Evolutionary conservation across 371 early-diverging fungal species (phyloP), one percentile per base, ranked within the genome.

Genomic region (Mucor mucedo): DNA sequence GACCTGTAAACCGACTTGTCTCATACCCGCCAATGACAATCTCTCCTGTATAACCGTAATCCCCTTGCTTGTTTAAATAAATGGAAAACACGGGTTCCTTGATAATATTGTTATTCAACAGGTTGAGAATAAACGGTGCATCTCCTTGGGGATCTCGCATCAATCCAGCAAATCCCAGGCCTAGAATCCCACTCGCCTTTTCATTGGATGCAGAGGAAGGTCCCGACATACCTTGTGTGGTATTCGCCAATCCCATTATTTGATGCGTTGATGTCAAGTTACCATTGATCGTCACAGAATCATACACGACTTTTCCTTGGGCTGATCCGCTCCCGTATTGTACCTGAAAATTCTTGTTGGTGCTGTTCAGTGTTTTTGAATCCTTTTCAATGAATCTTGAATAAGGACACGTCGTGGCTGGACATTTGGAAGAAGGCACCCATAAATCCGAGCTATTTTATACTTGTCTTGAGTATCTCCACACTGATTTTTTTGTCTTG

Each of bases 21-120:
- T 89, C 85, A 41, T 77, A 76, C 0, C 82, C 86, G 9, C 86
- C 86, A 60, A 87, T 72, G 10, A 78, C 78, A 33, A 85, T 74
- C 47, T 82, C 78, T 2, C 85, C 87, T 8, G 65, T 59, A 40
- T 65, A 61, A 11, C 69, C 69, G 33, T 64, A 48, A 9, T 55
- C 55, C 5, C 32, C 40, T 60, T 63, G 65, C 27, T 52, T 21
- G 47, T 73, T 73, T 11, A 80, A 59, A 41, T 71, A 75, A 27
- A 80, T 64, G 1, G 77, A 75, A 45, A 80, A 77, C 2, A 79
- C 66, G 6, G 79, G 67, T 6, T 77, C 62, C 5, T 58, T 38
- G 29, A 77, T 77, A 4, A 72, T 30, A 16, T 71, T 66, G 28
- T 66, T 61, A 11, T 63, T 63, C 9, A 65, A 38, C 2, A 79